Conservation (phyloP, 2,329 filamentous ascomycete genomes). For the Sclerotinia minor region DNA sequence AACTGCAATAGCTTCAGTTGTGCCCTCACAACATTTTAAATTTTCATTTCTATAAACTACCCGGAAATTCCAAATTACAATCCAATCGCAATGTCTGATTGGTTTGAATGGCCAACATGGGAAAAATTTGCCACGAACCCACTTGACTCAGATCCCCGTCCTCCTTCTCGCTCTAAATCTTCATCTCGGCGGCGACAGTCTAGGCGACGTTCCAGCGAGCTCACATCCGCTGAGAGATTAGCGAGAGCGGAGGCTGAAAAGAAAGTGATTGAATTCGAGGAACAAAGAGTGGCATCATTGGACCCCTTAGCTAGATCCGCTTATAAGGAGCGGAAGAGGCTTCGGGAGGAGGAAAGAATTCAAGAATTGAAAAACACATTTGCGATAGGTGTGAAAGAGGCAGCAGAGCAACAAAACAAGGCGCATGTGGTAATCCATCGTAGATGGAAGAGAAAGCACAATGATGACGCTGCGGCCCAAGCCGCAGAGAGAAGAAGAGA, state of each 20-base stretch:
- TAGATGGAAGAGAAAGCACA: conserved; percentile 15
- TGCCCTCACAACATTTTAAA: not conserved
- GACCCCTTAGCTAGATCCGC: not conserved
- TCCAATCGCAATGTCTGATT: not conserved
- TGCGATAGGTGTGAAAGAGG: not conserved
- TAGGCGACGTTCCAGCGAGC: not conserved
- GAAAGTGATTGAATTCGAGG: not conserved
- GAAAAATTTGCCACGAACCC: too few species aligned
- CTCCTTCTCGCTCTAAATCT: not conserved
- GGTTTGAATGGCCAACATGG: conserved; percentile 7
- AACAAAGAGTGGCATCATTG: not conserved
- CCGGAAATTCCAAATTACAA: not conserved
- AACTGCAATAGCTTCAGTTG: not conserved
- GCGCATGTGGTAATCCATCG: too few species aligned
- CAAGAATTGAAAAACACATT: not conserved
- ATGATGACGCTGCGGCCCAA: not conserved
- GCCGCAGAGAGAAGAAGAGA: not conserved
- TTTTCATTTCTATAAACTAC: not conserved
- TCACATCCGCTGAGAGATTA: not conserved
- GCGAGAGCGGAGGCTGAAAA: not conserved
- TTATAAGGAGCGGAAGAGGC: not conserved
- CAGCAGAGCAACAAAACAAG: not conserved
- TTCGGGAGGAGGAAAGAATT: not conserved
- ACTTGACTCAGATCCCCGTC: not conserved
- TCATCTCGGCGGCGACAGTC: not conserved